Base-by-base conservation (phyloP, 331 rosid species). In the Ulmus americana region DNA sequence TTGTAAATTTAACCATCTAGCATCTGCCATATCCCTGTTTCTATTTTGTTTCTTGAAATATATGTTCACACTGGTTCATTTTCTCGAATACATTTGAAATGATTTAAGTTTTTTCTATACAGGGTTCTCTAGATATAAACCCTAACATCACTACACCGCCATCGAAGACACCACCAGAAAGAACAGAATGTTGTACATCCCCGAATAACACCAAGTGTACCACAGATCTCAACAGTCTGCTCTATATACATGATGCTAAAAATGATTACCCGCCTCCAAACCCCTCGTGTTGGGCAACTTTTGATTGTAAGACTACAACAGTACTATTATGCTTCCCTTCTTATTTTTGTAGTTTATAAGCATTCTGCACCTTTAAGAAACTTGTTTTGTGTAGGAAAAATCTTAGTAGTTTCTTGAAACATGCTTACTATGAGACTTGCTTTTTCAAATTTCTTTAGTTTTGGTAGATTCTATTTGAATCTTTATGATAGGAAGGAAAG, bases 231-330 rank as follows among this genome's bases (percentile, higher is more conserved):
- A 79, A 75, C 77, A 54, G 50, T 79, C 67, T 79, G 70, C 67
- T 64, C 65, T 50, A 67, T 53, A 56, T 14, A 71, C 76, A 63
- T 5, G 80, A 77, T 47, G 59, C 69, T 35, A 75, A 84, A 61
- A 64, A 79, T 64, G 79, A 79, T 44, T 10, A 48, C 63, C 51
- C 79, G 42, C 50, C 66, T 15, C 63, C 43, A 41, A 61, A 85
- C 66, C 82, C 95, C 49, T 0, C 94, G 45, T 75, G 44, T 63
- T 88, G 95, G 95, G 86, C 83, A 59, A 87, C 89, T 53, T 88
- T 90, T 61, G 95, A 90, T 74, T 85, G 96, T 88, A 80, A 82
- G 94, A 80, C 20, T 45, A 45, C 13, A 8, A 13, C 6, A 8
- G n/a, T 13, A 10, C 5, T 45, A 2, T 9, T 10, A 45, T 45